These are phyloP conservation scores for Trichodelitschia bisporula DNA, from an alignment of 495 filamentous ascomycete genomes.

Conservation along the genomic window DNA sequence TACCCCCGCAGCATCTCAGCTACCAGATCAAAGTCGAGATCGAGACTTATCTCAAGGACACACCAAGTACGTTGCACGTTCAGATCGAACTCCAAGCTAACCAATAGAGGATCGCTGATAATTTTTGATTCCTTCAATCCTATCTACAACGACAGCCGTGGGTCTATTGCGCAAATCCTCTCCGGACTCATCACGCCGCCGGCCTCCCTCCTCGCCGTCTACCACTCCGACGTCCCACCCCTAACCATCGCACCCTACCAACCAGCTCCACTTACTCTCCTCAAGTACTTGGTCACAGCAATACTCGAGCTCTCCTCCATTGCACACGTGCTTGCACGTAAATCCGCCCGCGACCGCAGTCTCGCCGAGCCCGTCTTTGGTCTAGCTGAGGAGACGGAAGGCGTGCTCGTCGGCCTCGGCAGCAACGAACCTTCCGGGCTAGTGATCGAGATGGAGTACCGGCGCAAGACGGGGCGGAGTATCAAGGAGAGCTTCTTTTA, in stretches of 20 bases:
- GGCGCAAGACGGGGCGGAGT: slow-evolving; percentile 53
- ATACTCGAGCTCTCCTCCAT: slow-evolving; percentile 38
- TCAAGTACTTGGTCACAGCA: slow-evolving; percentile 44
- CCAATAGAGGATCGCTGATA: slow-evolving; percentile 24
- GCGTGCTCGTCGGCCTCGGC: slow-evolving; percentile 37
- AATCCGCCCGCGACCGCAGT: slow-evolving; percentile 42
- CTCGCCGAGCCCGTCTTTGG: slow-evolving; percentile 51
- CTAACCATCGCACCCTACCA: slow-evolving; percentile 25
- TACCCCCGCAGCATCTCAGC: slow-evolving; percentile 24
- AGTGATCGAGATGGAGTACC: slow-evolving; percentile 66
- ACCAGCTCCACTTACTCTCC: slow-evolving; percentile 34
- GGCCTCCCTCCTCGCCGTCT: slow-evolving; percentile 32
- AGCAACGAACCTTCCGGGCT: slow-evolving; percentile 28
- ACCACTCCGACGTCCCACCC: slow-evolving; percentile 40
- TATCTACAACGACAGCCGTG: slow-evolving; percentile 1
- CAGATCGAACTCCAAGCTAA: neutral
- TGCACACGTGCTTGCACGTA: slow-evolving; percentile 39
- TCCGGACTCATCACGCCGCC: slow-evolving; percentile 23
- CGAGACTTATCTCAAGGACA: slow-evolving; percentile 13
- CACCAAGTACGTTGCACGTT: slow-evolving; percentile 4
- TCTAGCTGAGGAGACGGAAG: slow-evolving; percentile 46
- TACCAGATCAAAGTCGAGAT: slow-evolving; percentile 25
- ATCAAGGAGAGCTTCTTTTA: slow-evolving; percentile 56
- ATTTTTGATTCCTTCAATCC: slow-evolving; percentile 32
- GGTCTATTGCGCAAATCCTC: slow-evolving; percentile 3